Evolutionary conservation across 139 green algal species (phyloP).

Genomic region (Closterium sp.): DNA sequence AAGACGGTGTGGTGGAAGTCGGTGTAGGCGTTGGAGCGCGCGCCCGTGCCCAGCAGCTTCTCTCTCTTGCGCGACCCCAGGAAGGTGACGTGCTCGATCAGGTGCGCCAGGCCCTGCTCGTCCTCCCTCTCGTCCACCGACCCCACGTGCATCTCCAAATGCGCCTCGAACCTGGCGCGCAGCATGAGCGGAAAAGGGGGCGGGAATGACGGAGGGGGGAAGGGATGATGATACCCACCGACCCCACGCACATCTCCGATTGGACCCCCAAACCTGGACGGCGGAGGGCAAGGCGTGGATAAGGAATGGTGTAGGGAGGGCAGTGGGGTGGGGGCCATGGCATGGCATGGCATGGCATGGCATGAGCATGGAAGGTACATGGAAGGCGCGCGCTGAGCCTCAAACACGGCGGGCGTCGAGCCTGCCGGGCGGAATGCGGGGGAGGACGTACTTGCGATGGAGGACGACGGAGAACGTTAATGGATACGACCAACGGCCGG

Average conservation of each 20-base stretch:
- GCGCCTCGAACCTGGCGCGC: slow-evolving; percentile 61
- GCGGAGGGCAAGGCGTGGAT: too few species aligned
- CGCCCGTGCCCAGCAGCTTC: slow-evolving; percentile 82
- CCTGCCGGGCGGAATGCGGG: background rate
- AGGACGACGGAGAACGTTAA: too few species aligned
- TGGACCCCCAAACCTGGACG: too few species aligned
- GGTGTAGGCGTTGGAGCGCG: slow-evolving; percentile 96
- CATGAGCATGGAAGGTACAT: too few species aligned
- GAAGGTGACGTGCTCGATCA: slow-evolving; percentile 99
- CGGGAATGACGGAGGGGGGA: too few species aligned
- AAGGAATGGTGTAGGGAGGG: slow-evolving; percentile 74
- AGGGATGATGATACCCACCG: too few species aligned
- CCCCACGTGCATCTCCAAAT: slow-evolving; percentile 86
- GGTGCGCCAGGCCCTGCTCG: slow-evolving; percentile 91
- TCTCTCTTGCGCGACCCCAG: slow-evolving; percentile 82
- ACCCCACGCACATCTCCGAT: too few species aligned
- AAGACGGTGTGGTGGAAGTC: slow-evolving; percentile 99
- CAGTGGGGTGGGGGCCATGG: too few species aligned
- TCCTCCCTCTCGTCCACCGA: slow-evolving; percentile 73
- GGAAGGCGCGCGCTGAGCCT: slow-evolving; percentile 64
- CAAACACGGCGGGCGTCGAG: slow-evolving; percentile 74
- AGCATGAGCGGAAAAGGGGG: background rate
- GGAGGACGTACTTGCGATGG: too few species aligned
- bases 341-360: too few species aligned
- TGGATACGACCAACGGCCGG: too few species aligned